A percentile compares a stretch with the other conserved stretches of the same genome.
phyloP scores from a whole-genome alignment of 495 filamentous ascomycete genomes.

The Tuber melanosporum region DNA sequence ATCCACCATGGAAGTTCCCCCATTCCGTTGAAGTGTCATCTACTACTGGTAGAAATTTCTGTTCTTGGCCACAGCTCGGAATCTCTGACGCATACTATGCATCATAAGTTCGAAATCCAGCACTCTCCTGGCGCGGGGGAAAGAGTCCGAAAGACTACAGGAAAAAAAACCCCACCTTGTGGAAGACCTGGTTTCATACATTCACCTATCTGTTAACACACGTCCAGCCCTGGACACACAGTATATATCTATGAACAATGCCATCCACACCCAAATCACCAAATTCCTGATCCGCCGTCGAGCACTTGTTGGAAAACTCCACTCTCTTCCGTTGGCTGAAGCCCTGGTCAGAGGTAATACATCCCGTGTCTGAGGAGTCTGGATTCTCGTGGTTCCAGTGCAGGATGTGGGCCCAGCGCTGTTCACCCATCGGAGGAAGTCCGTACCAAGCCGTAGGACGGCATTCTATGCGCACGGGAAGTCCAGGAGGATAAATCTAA shows the following conservation, averaged over 20 bases:
- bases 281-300: conserved; percentile 45
- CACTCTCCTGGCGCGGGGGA: not conserved
- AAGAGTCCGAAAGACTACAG: too few species aligned
- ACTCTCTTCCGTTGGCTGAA: conserved; percentile 45
- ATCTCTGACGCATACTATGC: conserved; percentile 34
- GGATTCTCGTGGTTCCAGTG: conserved; percentile 45
- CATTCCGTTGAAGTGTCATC: conserved; percentile 37
- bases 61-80: conserved; percentile 37
- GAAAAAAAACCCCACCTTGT: conserved; percentile 47
- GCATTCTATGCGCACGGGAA: not conserved
- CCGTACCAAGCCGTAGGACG: conserved; percentile 32
- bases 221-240: not conserved
- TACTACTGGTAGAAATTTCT: conserved; percentile 13
- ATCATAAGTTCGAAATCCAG: not conserved
- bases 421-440: conserved; percentile 44
- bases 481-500: not conserved
- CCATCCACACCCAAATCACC: conserved; percentile 48
- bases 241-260: conserved; percentile 36
- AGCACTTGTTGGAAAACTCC: conserved; percentile 47
- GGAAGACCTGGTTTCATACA: conserved; percentile 43
- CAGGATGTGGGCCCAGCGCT: conserved; percentile 44
- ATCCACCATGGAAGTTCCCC: conserved; percentile 30
- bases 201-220: not conserved
- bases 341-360: conserved; percentile 48
- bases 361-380: conserved; percentile 40